Percentiles rank a stretch among this genome's conserved stretches.
phyloP scores from a whole-genome alignment of 345 rosid genomes.

The Hibiscus syriacus region DNA sequence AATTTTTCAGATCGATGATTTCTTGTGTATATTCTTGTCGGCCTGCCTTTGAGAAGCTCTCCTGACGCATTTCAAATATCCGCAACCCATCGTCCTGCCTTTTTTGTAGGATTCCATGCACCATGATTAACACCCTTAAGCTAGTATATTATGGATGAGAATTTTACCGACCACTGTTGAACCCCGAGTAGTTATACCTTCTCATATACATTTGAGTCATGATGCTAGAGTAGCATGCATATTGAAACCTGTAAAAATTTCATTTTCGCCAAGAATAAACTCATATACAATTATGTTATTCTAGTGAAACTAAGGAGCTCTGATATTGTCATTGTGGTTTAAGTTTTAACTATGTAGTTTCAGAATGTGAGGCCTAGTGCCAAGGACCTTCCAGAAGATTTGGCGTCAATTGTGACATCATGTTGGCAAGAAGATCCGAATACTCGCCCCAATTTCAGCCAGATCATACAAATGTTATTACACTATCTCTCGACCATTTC shows the following conservation, averaged over 20 bases:
- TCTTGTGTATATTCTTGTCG: neutral
- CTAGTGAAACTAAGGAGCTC: neutral
- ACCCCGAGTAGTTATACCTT: neutral
- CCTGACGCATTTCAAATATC: neutral
- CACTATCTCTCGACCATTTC: conserved; percentile 54
- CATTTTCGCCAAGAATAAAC: neutral
- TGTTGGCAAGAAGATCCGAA: conserved; percentile 99
- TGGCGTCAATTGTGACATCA: conserved; percentile 70
- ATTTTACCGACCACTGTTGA: neutral
- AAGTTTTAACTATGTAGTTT: conserved; percentile 3
- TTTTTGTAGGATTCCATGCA: neutral
- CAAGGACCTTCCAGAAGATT: conserved; percentile 63
- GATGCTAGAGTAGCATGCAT: neutral
- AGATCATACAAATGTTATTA: conserved; percentile 82
- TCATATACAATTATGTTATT: neutral
- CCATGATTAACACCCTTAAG: neutral
- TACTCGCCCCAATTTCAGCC: conserved; percentile 71
- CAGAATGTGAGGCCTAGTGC: conserved; percentile 90
- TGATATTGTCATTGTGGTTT: neutral
- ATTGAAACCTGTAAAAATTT: neutral
- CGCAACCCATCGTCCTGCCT: neutral
- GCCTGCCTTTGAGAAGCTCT: neutral
- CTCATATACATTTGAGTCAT: neutral
- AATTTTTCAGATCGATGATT: neutral
- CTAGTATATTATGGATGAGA: neutral